Percentiles rank a stretch among this genome's conserved stretches.
Evolutionary conservation across 208 protist genomes (phyloP).

Genomic region (Plasmodiophora brassicae): DNA sequence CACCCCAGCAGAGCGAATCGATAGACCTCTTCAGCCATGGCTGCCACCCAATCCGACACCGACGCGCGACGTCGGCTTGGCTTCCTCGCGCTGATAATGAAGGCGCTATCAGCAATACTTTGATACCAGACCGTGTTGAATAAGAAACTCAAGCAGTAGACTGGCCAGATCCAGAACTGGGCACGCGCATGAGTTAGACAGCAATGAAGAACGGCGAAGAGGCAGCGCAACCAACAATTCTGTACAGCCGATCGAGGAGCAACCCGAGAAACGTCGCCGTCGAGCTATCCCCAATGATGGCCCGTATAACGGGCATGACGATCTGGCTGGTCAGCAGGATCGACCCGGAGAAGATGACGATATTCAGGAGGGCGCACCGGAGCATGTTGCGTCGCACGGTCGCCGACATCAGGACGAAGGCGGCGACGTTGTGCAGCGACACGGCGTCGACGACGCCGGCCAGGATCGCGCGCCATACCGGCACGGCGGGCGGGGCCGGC

Average conservation of each 20-base stretch:
- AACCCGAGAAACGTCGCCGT: background rate
- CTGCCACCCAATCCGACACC: background rate
- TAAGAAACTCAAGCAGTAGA: slow-evolving; percentile 10
- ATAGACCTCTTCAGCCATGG: background rate
- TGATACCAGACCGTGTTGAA: slow-evolving; percentile 26
- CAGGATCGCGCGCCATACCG: too few relatives aligned
- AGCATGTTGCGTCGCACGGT: background rate
- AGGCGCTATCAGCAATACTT: background rate
- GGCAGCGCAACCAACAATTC: background rate
- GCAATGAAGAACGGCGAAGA: background rate
- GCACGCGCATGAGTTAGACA: background rate
- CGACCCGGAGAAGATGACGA: background rate
- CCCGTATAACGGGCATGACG: background rate
- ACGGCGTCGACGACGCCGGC: background rate
- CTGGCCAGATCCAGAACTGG: slow-evolving; percentile 6
- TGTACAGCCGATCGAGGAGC: background rate
- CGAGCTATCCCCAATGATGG: background rate
- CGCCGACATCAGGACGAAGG: background rate
- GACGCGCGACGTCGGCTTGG: background rate
- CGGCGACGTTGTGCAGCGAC: slow-evolving; percentile 5
- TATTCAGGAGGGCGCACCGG: background rate
- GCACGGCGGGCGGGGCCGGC: too few relatives aligned
- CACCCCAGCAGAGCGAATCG: background rate
- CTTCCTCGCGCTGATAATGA: background rate
- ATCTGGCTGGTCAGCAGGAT: background rate